Base-by-base conservation (phyloP, 1,139 yeast genomes). In the Protomyces inundatus region DNA sequence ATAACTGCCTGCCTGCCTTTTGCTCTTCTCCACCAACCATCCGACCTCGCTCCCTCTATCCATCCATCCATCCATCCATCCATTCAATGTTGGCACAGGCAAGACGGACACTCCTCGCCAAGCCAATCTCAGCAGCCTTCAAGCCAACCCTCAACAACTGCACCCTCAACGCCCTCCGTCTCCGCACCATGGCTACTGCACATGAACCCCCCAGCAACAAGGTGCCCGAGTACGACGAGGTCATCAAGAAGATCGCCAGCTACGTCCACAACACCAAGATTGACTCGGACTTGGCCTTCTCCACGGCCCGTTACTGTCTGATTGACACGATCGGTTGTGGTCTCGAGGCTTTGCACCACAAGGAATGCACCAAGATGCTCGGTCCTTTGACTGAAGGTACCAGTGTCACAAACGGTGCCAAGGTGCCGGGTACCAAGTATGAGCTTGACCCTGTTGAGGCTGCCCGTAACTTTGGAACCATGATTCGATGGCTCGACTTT, bases 301-400 rank as follows among this genome's bases (percentile, higher is more conserved):
- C 81, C 36, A 51, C 61, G n/a, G 61, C 56, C 64, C 64, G 61
- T 30, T 74, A 81, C 50, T 82, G 86, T 71, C 73, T 82, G 54
- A 72, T 82, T 53, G 86, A 82, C 69, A 82, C 86, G 4, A 71
- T 82, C 33, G 86, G 86, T 3, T 82, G 86, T 71, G 86, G 85
- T 39, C 75, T 82, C n/a, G 86, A 83, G 66, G 85, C 85, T 3
- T 74, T 82, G 68, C 81, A 81, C 72, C 81, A 81, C 73, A 76
- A 77, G 36, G 82, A 81, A 70, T 82, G 83, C 65, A 73, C 77
- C 51, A 73, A 75, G 55, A 73, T 83, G 54, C 77, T 82, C 66
- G 81, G 82, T 53, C 86, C 86, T 4, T 79, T 81, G 14, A 84
- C 82, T 5, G 83, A 84, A 33, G 85, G 84, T 3, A 80, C 82